These are phyloP conservation scores for Phanerochaete sordida DNA, from an alignment of 768 basidiomycete species.

Conservation along the genomic window DNA sequence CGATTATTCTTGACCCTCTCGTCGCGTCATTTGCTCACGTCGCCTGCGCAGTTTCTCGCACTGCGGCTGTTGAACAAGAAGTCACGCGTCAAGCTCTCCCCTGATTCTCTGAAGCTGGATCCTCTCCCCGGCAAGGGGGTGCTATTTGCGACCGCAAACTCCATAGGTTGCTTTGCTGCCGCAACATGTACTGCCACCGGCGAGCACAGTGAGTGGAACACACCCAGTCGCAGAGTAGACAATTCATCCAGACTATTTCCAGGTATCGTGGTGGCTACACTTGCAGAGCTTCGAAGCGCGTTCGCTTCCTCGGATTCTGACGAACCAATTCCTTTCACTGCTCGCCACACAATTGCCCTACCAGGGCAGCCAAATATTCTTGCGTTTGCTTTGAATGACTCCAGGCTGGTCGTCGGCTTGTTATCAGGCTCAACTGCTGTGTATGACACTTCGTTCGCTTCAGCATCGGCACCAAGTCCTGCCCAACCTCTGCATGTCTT, in stretches of 20 bases:
- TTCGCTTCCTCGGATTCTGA: conserved; percentile 39
- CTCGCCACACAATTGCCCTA: conserved; percentile 48
- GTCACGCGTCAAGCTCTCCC: conserved; percentile 60
- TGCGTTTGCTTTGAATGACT: conserved; percentile 55
- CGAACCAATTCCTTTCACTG: conserved; percentile 40
- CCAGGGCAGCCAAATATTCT: conserved; percentile 49
- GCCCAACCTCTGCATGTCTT: conserved; percentile 49
- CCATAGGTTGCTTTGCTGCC: conserved; percentile 69
- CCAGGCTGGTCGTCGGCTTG: conserved; percentile 56
- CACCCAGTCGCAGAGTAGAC: background rate
- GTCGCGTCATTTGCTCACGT: background rate
- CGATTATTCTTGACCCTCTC: background rate
- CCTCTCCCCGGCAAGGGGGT: conserved; percentile 40
- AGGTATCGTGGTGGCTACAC: conserved; percentile 63
- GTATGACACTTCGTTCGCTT: conserved; percentile 52
- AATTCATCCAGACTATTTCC: background rate
- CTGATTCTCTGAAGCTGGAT: conserved; percentile 41
- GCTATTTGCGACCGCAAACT: conserved; percentile 58
- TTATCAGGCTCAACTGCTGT: conserved; percentile 56
- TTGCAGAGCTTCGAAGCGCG: conserved; percentile 55
- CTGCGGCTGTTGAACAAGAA: conserved; percentile 50
- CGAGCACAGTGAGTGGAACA: conserved; percentile 36
- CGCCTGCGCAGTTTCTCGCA: conserved; percentile 21
- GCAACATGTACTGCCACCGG: conserved; percentile 35
- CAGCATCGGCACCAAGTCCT: conserved; percentile 40